Percentiles rank a stretch among this genome's conserved stretches.
Evolutionary conservation across 2,329 filamentous ascomycete species (phyloP).

Genomic region (Beauveria sp.): DNA sequence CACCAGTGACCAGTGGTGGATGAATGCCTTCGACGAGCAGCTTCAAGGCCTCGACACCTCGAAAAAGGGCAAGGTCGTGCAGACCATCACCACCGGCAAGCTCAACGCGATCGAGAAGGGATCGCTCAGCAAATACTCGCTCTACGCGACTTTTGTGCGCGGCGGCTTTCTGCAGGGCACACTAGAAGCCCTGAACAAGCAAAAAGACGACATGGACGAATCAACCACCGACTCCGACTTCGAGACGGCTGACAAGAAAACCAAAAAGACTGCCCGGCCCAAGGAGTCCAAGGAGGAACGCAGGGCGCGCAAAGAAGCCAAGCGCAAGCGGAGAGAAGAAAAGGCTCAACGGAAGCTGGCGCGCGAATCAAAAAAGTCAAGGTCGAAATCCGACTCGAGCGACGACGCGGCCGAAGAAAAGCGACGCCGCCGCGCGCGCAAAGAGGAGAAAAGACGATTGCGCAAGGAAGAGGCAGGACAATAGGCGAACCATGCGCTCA

Average conservation of each 20-base stretch:
- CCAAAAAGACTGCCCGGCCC: conserved; percentile 25
- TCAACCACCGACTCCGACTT: conserved; percentile 17
- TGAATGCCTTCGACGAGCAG: conserved; percentile 87
- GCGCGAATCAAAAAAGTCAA: conserved; percentile 22
- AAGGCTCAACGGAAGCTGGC: conserved; percentile 4
- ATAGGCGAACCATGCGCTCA: neutral
- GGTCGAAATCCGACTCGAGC: conserved; percentile 22
- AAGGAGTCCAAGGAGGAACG: conserved; percentile 34
- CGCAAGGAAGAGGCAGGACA: conserved; percentile 23
- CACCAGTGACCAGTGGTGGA: conserved; percentile 87
- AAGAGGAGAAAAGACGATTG: conserved; percentile 35
- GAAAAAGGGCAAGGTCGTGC: conserved; percentile 45
- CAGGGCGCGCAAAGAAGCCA: conserved; percentile 28
- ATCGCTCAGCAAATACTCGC: conserved; percentile 47
- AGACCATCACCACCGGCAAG: conserved; percentile 47
- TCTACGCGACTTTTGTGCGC: conserved; percentile 80
- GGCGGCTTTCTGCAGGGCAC: conserved; percentile 74
- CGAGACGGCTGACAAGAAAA: conserved; percentile 17
- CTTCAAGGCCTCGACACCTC: conserved; percentile 69
- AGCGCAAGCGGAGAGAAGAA: conserved; percentile 16
- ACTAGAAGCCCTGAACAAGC: conserved; percentile 24
- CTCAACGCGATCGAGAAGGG: conserved; percentile 50
- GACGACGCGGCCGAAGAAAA: conserved; percentile 35
- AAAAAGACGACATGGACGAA: conserved; percentile 15
- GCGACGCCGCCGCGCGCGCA: conserved; percentile 34